Evolutionary conservation across 176 grass and related monocot genomes (phyloP).

Genomic region (Hordeum marinum): DNA sequence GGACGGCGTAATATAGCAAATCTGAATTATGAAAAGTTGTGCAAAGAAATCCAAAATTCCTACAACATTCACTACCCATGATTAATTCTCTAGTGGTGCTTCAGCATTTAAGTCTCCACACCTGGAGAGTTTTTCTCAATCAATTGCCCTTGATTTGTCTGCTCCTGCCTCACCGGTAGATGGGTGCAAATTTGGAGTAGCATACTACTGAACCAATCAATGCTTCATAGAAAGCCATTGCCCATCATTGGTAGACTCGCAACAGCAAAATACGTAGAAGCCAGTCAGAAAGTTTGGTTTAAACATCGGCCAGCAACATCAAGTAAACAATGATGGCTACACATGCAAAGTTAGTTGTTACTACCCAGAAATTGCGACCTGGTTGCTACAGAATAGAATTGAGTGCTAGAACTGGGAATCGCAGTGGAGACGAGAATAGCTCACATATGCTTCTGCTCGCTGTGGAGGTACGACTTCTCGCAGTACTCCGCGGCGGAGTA

Average conservation of each 20-base stretch:
- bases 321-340: background rate
- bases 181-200: background rate
- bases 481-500: conserved; percentile 90
- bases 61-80: background rate
- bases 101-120: background rate
- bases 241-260: background rate
- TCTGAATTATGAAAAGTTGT: background rate
- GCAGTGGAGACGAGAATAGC: background rate
- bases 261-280: background rate
- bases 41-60: background rate
- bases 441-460: conserved; percentile 89
- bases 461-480: conserved; percentile 92
- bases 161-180: background rate
- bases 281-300: background rate
- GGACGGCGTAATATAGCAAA: background rate
- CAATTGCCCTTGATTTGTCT: background rate
- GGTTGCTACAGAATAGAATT: background rate
- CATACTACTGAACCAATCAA: background rate
- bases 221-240: conserved; percentile 4
- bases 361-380: background rate
- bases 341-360: background rate
- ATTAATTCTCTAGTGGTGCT: background rate
- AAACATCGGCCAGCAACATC: background rate
- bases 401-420: background rate
- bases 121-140: background rate